Percentiles rank a stretch among this genome's conserved stretches.
Evolutionary conservation across 495 filamentous ascomycete genomes (phyloP).

Genomic region (Aspergillus campestris): DNA sequence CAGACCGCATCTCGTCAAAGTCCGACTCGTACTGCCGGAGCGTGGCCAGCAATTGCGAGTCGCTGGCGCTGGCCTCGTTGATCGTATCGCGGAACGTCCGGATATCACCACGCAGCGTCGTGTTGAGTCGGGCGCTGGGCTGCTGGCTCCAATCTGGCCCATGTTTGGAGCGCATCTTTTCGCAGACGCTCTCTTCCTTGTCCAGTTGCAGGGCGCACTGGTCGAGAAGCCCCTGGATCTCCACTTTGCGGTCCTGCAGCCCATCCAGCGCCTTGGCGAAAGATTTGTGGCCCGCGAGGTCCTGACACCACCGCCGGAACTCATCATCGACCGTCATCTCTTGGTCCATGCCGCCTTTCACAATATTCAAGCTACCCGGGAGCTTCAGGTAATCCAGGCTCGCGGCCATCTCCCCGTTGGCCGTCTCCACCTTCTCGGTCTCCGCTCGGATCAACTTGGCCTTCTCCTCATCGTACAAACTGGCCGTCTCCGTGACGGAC

Average conservation of each 20-base stretch:
- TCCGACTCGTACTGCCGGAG: conserved; percentile 76
- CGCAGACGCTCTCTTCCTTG: conserved; percentile 94
- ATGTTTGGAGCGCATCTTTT: conserved; percentile 99
- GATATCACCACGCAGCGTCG: conserved; percentile 78
- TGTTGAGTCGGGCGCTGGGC: conserved; percentile 80
- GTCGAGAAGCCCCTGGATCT: conserved; percentile 62
- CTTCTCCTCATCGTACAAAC: conserved; percentile 97
- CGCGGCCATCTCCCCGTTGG: conserved; percentile 91
- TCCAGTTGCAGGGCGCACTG: conserved; percentile 79
- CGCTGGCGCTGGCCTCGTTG: conserved; percentile 81
- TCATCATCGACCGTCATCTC: conserved; percentile 82
- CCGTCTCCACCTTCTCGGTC: conserved; percentile 81
- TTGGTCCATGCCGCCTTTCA: conserved; percentile 90
- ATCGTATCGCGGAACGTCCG: conserved; percentile 78
- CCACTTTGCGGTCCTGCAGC: conserved; percentile 66
- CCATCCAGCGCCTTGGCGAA: conserved; percentile 66
- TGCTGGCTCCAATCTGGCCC: conserved; percentile 95
- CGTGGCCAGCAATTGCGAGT: conserved; percentile 75
- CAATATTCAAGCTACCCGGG: conserved; percentile 77
- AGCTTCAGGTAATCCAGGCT: conserved; percentile 90
- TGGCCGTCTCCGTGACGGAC: conserved; percentile 92
- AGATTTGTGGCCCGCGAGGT: conserved; percentile 77
- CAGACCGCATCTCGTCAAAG: conserved; percentile 91
- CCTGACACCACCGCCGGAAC: conserved; percentile 87
- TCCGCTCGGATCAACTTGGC: conserved; percentile 92